Base-by-base conservation (phyloP, 306 rosid species). In the Astragalus membranaceus region DNA sequence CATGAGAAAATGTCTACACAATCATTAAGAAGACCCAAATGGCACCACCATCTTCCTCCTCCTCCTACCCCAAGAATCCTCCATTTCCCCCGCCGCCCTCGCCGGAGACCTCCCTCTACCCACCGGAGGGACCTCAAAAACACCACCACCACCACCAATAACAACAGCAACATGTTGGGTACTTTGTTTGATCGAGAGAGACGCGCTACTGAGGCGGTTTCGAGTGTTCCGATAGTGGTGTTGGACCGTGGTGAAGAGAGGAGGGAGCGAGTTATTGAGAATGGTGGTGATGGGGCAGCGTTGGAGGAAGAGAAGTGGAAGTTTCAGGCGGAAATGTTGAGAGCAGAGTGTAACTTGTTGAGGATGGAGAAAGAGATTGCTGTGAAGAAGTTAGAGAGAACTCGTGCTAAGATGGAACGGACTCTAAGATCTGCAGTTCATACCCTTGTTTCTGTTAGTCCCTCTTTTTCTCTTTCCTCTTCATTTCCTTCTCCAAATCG, bases 321-420 rank as follows among this genome's bases (percentile, higher is more conserved):
- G 86, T 88, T 94, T 84, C 95, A 88, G 73, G 95, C 91, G 0
- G 99, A 94, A 75, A 88, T 90, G 89, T 63, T 94, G 87, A 94
- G 97, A 54, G 96, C 97, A 0, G 99, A 94, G 84, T 94, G 99
- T 58, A 94, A 87, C 69, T 65, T 94, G 78, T 63, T 94, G 87
- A 87, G 95, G 50, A 94, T 94, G 96, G 97, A 94, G 85, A 94
- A 85, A 37, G 95, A 89, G 75, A 84, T 91, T 75, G 87, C 84
- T 0, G 75, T 83, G 8, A 91, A 85, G 81, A 94, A 87, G 81
- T 55, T 87, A 17, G 82, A 84, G 73, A 84, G 86, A 72, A 75
- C 73, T 56, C 84, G 86, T 54, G 61, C 75, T 5, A 85, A 83
- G 74, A 80, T 85, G 85, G 89, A 86, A 47, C 78, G 73, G n/a